Evolutionary conservation across 1,284 basidiomycete species (phyloP), one percentile per base, ranked within the genome.

Genomic region (Malassezia vespertilionis): DNA sequence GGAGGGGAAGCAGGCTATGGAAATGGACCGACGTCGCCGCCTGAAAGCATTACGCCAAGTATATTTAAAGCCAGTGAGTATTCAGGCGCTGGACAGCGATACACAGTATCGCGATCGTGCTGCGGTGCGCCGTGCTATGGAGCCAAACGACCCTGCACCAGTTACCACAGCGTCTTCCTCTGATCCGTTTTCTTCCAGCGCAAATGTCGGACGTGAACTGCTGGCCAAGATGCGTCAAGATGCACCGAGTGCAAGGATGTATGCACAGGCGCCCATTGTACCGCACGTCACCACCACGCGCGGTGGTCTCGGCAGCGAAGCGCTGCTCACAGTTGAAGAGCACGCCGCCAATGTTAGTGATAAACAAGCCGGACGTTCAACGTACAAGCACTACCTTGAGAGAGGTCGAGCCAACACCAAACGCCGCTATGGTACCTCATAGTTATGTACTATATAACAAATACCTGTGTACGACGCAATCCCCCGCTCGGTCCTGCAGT

Each of bases 401-500:
- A 20, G 38, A n/a, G 40, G 24, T 17, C 36, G 33, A 15, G 34
- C 22, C 6, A 31, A 20, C 12, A 15, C 39, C 18, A 22, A 34
- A 12, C 38, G 24, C 10, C 38, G 45, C n/a, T 47, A 35, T 24
- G 28, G 35, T 6, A 17, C 24, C 2, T 23, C 24, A 12, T 11
- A 9, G 27, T 23, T 15, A 26, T 27, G 24, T 39, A 39, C 37
- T 52, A 65, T 31, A 65, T 65, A 27, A 65, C 61, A 44, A 63
- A 58, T 18, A 63, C 61, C 15, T 60, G 41, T 5, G 63, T 65
- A 23, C 63, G 44, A 18, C 61, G 54, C 10, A 65, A 46, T 2
- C 63, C 63, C n/a, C 63, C 63, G 23, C 57, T 54, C 2, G 56
- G 54, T 2, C 61, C 54, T 1, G 57, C 57, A n/a, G 52, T 53